Evolutionary conservation across 768 basidiomycete species (phyloP), one percentile per base, ranked within the genome.

Genomic region (Xanthoconium stramineum): DNA sequence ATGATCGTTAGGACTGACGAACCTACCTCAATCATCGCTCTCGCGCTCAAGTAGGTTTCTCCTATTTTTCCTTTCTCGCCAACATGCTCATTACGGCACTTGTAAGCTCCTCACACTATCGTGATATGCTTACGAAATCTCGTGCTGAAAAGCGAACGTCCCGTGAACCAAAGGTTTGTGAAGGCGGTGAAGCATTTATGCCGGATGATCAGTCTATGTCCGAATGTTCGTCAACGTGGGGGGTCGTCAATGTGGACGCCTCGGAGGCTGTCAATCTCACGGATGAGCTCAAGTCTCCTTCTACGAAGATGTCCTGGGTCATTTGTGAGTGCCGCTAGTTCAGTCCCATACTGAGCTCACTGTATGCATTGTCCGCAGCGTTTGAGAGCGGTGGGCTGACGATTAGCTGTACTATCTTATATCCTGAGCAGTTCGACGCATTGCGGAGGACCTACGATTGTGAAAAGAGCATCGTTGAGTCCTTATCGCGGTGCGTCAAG

Each of bases 1-100:
- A 95, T 98, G 83, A 86, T 98, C 49, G 89, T 99, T 19, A 83
- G 96, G 19, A 94, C 94, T 19, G 94, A 98, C 69, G 97, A 99
- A 67, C 97, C 96, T 3, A 97, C 95, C 0, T 98, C 96, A 17
- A 97, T 98, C 65, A 94, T 98, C 60, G 95, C 97, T 8, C 85
- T 98, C 54, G 92, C 94, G 6, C 74, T 99, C 47, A 91, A 89
- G 92, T 93, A 65, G 64, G 83, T 72, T 9, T 42, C 15, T 49
- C 47, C 14, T 32, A n/a, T 20, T 19, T 19, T 51, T 38, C 20
- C 33, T 3, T 40, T 47, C 15, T 32, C 38, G 43, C 19, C 17
- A n/a, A 54, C 45, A 51, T 36, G 9, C 58, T 65, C 30, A 65
- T 14, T 38, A 1, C 1, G 50, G 28, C 3, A 11, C 28, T 46